phyloP scores from a whole-genome alignment of 768 basidiomycete species.

The Brasilioporus rufonigricans region DNA sequence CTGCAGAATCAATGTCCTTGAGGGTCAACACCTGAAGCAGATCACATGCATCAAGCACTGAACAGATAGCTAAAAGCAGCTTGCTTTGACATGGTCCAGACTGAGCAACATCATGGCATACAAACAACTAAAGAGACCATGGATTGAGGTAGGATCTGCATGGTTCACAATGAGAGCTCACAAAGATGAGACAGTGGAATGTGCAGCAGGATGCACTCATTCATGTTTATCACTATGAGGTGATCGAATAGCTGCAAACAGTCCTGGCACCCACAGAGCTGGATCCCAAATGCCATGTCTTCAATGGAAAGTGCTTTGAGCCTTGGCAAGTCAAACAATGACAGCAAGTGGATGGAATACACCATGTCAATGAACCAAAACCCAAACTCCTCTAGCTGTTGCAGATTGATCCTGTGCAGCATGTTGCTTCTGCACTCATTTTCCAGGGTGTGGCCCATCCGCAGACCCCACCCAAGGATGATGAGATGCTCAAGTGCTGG shows the following conservation, averaged over 20 bases:
- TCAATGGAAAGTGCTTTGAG: constrained; percentile 42
- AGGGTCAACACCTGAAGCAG: constrained; percentile 12
- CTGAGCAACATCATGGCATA: constrained; percentile 1
- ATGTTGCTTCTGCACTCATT: too few relatives aligned
- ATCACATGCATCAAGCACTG: background rate
- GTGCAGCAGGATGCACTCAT: background rate
- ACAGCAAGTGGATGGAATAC: constrained; percentile 39
- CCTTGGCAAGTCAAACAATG: constrained; percentile 37
- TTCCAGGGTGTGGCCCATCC: too few relatives aligned
- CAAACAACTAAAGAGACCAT: constrained; percentile 4
- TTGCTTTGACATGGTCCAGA: constrained; percentile 6
- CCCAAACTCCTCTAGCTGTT: constrained; percentile 33
- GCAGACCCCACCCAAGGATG: constrained; percentile 55
- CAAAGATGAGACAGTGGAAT: constrained; percentile 7
- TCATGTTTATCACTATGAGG: constrained; percentile 20
- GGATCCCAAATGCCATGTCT: constrained; percentile 43
- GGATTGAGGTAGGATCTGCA: constrained; percentile 2
- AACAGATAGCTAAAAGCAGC: constrained; percentile 3
- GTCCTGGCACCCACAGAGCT: constrained; percentile 33
- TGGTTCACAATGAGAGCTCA: constrained; percentile 9
- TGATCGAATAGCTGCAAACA: constrained; percentile 36
- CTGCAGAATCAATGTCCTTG: constrained; percentile 5
- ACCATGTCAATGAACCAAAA: constrained; percentile 45
- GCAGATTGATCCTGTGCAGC: constrained; percentile 31
- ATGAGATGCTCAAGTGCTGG: constrained; percentile 40